Evolutionary conservation across 768 basidiomycete genomes (phyloP).

Genomic region (Erythrobasidium yunnanense): DNA sequence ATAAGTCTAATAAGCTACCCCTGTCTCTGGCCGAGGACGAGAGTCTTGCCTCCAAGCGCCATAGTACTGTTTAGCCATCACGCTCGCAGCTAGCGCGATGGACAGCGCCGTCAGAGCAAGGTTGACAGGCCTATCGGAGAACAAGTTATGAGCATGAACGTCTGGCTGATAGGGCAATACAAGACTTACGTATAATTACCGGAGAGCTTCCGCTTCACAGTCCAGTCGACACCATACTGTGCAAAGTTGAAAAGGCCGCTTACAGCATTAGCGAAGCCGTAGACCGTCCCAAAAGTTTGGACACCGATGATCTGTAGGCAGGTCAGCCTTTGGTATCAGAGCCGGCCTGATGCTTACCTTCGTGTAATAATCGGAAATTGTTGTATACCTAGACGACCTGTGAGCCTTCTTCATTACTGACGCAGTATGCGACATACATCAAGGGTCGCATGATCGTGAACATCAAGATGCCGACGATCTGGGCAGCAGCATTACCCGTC

Average conservation of each 20-base stretch:
- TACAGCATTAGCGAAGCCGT: constrained; percentile 42
- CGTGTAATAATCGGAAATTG: constrained; percentile 27
- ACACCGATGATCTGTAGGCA: constrained; percentile 39
- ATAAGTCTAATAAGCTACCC: too few relatives aligned
- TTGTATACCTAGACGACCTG: constrained; percentile 43
- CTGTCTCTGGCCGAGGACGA: too few relatives aligned
- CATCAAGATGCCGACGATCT: constrained; percentile 39
- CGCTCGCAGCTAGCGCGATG: background rate
- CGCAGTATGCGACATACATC: constrained; percentile 22
- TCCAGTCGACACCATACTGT: constrained; percentile 41
- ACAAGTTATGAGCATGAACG: background rate
- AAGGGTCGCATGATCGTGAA: constrained; percentile 39
- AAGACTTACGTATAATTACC: constrained; percentile 35
- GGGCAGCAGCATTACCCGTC: constrained; percentile 33
- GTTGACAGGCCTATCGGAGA: constrained; percentile 1
- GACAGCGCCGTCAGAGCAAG: background rate
- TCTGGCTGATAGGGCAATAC: background rate
- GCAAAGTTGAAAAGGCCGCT: constrained; percentile 41
- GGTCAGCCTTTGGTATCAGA: background rate
- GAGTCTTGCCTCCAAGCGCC: background rate
- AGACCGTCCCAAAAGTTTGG: constrained; percentile 43
- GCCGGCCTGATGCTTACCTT: background rate
- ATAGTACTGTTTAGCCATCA: constrained; percentile 17
- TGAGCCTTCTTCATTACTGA: too few relatives aligned
- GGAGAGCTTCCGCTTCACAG: constrained; percentile 39